Conservation (phyloP, 495 filamentous ascomycete species). For the Podospora pseudoanserina region DNA sequence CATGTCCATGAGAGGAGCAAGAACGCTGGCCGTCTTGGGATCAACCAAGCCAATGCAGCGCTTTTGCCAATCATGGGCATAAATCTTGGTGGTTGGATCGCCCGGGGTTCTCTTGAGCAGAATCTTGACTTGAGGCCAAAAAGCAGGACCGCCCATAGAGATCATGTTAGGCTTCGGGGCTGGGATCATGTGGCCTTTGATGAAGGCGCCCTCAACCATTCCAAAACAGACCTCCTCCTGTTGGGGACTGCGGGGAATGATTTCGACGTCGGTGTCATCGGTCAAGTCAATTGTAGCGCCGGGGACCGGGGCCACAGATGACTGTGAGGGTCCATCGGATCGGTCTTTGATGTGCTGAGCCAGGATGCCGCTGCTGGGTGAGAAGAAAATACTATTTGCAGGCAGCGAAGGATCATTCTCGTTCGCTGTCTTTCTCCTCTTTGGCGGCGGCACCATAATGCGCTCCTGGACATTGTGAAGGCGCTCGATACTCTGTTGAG, state of each 20-base stretch:
- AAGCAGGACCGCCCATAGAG: conserved; percentile 41
- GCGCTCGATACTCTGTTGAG: conserved; percentile 57
- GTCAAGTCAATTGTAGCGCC: conserved; percentile 64
- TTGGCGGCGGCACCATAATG: conserved; percentile 52
- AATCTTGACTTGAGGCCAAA: conserved; percentile 74
- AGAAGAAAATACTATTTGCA: conserved; percentile 40
- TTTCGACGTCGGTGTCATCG: conserved; percentile 48
- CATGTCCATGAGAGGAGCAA: conserved; percentile 68
- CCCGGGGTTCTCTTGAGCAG: conserved; percentile 54
- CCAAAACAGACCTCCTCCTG: conserved; percentile 79
- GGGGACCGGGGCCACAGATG: conserved; percentile 18
- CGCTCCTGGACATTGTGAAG: conserved; percentile 70
- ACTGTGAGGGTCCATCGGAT: conserved; percentile 35
- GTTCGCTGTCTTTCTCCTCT: conserved; percentile 58
- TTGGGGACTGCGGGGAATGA: conserved; percentile 38
- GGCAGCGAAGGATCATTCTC: conserved; percentile 39
- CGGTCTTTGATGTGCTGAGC: conserved; percentile 60
- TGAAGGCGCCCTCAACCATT: conserved; percentile 62
- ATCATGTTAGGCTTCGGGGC: conserved; percentile 57
- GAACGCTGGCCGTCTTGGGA: conserved; percentile 58
- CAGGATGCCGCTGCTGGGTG: conserved; percentile 53
- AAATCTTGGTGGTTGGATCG: conserved; percentile 56
- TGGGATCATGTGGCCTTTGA: conserved; percentile 67
- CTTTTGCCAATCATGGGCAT: conserved; percentile 65
- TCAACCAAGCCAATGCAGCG: conserved; percentile 74